Evolutionary conservation across 805 yeast genomes (phyloP), one percentile per base, ranked within the genome.

Genomic region (Ascoidea tarda): DNA sequence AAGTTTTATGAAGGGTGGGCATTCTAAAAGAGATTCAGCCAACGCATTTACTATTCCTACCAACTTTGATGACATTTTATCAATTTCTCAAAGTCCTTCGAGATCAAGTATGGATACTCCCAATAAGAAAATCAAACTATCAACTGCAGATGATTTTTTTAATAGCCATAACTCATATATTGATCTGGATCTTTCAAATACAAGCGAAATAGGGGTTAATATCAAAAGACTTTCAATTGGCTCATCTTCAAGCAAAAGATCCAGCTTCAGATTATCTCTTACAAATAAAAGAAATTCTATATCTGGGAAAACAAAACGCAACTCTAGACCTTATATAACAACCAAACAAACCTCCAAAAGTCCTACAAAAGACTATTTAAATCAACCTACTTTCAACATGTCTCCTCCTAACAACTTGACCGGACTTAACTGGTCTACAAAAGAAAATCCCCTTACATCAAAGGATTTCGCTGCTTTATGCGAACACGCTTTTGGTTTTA

Each of bases 381-480:
- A 21, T 21, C 28, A 21, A 21, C 28, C 28, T 21, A 21, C 28
- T 21, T 21, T 21, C 28, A 21, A 21, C 28, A 21, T 21, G 28
- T 3, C 28, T 21, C 28, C 28, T 21, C 28, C 28, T 21, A 21
- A 21, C 3, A 21, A 21, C 28, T 21, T 21, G 28, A 21, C 28
- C 28, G 28, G 28, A 21, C 28, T 21, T 21, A 21, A 21, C 3
- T 21, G 28, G 28, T 21, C 28, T 21, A 3, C 28, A 21, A 21
- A 21, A 21, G 61, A 55, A 1, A 52, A 49, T 28, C 59, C 53
- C 31, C 50, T 53, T 4, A 55, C 64, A 1, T 59, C 63, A 4
- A 55, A 54, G 46, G 69, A 65, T 33, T 60, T 65, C 55, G 65
- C 64, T 5, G 51, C 59, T 8, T 52, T 65, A 6, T 65, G 64